These are phyloP conservation scores for Salix caprea DNA, from an alignment of 345 rosid genomes.

Conservation along the genomic window DNA sequence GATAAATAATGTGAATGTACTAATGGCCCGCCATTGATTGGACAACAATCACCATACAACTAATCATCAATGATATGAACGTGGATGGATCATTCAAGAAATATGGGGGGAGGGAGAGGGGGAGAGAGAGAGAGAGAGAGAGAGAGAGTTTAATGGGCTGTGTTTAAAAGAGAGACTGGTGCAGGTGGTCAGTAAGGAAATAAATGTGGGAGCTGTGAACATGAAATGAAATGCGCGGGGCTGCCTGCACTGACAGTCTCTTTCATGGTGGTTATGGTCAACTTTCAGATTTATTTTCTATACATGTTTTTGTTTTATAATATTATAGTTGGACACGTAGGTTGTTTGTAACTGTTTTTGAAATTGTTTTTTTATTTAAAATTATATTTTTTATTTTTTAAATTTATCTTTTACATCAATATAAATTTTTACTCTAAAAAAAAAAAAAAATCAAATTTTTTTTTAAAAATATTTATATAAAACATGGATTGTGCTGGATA, in stretches of 20 bases:
- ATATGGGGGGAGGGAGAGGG: not conserved
- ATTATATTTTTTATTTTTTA: too few species aligned
- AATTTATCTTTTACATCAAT: too few species aligned
- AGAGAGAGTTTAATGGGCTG: slow-evolving; percentile 2
- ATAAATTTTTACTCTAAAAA: too few species aligned
- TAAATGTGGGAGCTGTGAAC: slow-evolving; percentile 26
- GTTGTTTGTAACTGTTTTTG: too few species aligned
- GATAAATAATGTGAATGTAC: too few species aligned
- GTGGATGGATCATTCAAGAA: not conserved
- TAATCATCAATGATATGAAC: slow-evolving; percentile 25
- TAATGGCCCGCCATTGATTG: not conserved
- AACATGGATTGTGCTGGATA: too few species aligned
- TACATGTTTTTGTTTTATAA: too few species aligned
- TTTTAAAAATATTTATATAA: too few species aligned
- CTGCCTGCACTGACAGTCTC: not conserved
- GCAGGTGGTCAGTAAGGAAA: slow-evolving; percentile 33
- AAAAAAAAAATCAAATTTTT: too few species aligned
- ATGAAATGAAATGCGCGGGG: not conserved
- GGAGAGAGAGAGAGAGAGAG: not conserved
- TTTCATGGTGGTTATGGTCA: not conserved
- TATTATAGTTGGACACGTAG: too few species aligned
- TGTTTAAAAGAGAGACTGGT: slow-evolving; percentile 6
- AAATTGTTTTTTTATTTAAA: too few species aligned
- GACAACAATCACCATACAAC: slow-evolving; percentile 39
- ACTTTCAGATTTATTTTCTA: not conserved